Evolutionary conservation across 805 yeast genomes (phyloP).

Genomic region (Barnettozyma vustinii): DNA sequence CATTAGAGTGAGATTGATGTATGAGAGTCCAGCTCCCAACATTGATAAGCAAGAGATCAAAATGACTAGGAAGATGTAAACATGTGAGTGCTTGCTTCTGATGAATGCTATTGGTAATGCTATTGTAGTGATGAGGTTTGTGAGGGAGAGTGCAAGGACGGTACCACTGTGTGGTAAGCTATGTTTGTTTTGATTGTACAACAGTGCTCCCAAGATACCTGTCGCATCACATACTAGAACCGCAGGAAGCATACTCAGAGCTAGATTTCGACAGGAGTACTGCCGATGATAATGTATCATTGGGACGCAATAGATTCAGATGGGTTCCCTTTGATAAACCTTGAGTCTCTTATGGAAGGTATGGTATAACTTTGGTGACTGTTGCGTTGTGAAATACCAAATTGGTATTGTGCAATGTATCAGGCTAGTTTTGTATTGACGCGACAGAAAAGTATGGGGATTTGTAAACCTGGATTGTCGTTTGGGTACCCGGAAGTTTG

Average conservation of each 20-base stretch:
- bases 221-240: slow-evolving; percentile 10
- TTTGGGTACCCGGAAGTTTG: not conserved
- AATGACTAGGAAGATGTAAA: not conserved
- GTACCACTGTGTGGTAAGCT: not conserved
- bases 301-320: not conserved
- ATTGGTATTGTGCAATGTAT: too few species aligned
- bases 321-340: not conserved
- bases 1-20: slow-evolving; percentile 6
- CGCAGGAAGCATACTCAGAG: not conserved
- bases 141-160: slow-evolving; percentile 2
- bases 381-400: not conserved
- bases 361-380: not conserved
- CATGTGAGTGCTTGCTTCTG: not conserved
- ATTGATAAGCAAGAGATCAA: slow-evolving; percentile 10
- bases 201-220: slow-evolving; percentile 13
- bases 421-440: too few species aligned
- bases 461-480: not conserved
- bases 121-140: slow-evolving; percentile 6
- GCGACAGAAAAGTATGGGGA: not conserved
- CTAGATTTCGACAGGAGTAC: not conserved
- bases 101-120: slow-evolving; percentile 3
- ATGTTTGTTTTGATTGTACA: slow-evolving; percentile 5
- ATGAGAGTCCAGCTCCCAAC: slow-evolving; percentile 24
- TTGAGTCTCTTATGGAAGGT: not conserved
- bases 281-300: not conserved